Evolutionary conservation across 345 rosid species (phyloP).

Genomic region (Gossypium turneri): DNA sequence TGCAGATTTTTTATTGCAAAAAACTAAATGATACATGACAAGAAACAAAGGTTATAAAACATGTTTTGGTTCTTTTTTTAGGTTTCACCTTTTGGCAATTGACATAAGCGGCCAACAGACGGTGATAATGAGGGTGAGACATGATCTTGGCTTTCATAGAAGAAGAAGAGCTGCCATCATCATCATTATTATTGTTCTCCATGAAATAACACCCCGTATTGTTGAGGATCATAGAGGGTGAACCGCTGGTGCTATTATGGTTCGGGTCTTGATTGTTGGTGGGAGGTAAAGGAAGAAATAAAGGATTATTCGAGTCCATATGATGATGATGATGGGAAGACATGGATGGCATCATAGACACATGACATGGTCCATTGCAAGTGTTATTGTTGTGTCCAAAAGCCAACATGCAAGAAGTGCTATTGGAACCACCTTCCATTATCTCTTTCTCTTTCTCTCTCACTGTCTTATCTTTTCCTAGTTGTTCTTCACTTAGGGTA

Average conservation of each 20-base stretch:
- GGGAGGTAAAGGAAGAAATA: conserved; percentile 31
- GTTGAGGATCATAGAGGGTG: conserved; percentile 37
- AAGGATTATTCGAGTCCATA: conserved; percentile 30
- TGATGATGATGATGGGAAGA: conserved; percentile 34
- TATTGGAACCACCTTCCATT: conserved; percentile 77
- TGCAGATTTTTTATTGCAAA: too few species aligned
- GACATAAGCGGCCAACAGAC: conserved; percentile 85
- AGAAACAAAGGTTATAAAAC: not conserved
- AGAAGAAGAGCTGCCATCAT: conserved; percentile 34
- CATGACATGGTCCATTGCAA: conserved; percentile 50
- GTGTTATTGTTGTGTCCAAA: conserved; percentile 60
- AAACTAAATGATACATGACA: not conserved
- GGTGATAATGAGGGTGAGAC: conserved; percentile 96
- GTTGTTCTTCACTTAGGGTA: conserved; percentile 10
- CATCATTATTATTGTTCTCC: conserved; percentile 34
- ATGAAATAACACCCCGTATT: conserved; percentile 43
- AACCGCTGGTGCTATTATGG: conserved; percentile 32
- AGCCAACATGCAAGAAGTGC: conserved; percentile 67
- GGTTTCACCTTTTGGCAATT: conserved; percentile 86
- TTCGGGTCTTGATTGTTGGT: conserved; percentile 27
- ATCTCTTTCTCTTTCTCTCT: conserved; percentile 20
- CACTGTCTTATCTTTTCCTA: conserved; percentile 18
- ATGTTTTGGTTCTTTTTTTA: not conserved
- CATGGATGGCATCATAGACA: conserved; percentile 62
- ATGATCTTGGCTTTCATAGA: conserved; percentile 84